Conservation (phyloP, 2,329 filamentous ascomycete species). For the Cyanodermella asteris region DNA sequence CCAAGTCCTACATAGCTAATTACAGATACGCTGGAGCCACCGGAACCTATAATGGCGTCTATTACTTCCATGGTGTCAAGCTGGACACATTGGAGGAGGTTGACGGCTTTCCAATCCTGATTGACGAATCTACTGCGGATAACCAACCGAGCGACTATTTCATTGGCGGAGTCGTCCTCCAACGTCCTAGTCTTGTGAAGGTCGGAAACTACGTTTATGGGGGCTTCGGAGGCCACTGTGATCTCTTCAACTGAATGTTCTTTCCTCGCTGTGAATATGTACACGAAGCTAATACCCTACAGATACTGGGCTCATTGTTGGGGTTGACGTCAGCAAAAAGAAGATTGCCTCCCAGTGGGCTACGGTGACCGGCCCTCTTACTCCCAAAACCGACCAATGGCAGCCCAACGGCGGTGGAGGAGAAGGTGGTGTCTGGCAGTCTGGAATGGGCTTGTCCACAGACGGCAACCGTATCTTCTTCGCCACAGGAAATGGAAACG, state of each 20-base stretch:
- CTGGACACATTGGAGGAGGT: conserved; percentile 18
- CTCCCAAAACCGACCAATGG: conserved; percentile 4
- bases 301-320: conserved; percentile 31
- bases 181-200: conserved; percentile 27
- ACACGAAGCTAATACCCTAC: too few species aligned
- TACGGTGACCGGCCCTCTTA: conserved; percentile 8
- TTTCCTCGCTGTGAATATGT: too few species aligned
- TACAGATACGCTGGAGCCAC: conserved; percentile 4
- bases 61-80: conserved; percentile 20
- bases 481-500: conserved; percentile 12
- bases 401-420: conserved; percentile 7
- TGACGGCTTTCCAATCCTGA: conserved; percentile 23
- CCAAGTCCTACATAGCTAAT: conserved; percentile 23
- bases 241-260: conserved; percentile 34
- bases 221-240: conserved; percentile 33
- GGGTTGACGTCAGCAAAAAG: conserved; percentile 22
- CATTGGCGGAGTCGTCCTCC: conserved; percentile 29
- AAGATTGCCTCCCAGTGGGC: conserved; percentile 10
- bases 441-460: conserved; percentile 12
- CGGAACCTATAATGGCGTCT: conserved; percentile 17
- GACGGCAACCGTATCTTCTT: conserved; percentile 12
- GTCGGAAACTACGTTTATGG: conserved; percentile 27
- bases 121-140: conserved; percentile 24
- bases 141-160: conserved; percentile 29
- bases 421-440: conserved; percentile 11